phyloP scores from a whole-genome alignment of 1,139 yeast genomes.

The Diutina pseudorugosa region DNA sequence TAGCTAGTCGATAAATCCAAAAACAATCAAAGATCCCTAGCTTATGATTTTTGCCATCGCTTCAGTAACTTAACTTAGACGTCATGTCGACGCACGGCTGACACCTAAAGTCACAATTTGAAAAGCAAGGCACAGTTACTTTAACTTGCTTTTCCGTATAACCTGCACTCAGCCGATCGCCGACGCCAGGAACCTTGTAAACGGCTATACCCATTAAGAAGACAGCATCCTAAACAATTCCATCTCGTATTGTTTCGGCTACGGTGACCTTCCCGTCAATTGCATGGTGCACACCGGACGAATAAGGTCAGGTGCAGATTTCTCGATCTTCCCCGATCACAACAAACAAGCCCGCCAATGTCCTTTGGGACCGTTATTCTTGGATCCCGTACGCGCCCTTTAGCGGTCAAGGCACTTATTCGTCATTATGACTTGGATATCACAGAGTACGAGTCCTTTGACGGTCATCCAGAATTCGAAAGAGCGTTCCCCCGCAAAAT shows the following conservation, averaged over 20 bases:
- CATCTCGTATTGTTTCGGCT: too few relatives aligned
- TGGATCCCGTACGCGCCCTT: background rate
- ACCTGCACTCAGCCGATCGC: too few relatives aligned
- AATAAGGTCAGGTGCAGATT: background rate
- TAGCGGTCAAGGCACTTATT: background rate
- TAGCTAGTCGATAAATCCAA: too few relatives aligned
- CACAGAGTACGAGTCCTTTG: background rate
- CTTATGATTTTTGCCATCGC: background rate
- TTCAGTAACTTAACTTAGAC: background rate
- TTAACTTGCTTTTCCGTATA: too few relatives aligned
- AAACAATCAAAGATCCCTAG: too few relatives aligned
- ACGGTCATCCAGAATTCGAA: conserved; percentile 11
- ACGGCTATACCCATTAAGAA: background rate
- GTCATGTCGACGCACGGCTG: background rate
- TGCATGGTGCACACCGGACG: too few relatives aligned
- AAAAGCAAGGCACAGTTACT: background rate
- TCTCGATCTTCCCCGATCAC: background rate
- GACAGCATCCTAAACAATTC: too few relatives aligned
- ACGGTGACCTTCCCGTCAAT: too few relatives aligned
- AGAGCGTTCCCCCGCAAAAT: conserved; percentile 54
- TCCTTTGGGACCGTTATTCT: background rate
- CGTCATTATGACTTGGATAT: background rate
- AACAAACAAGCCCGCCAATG: background rate
- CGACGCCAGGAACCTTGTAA: too few relatives aligned
- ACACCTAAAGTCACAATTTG: background rate